Base-by-base conservation (phyloP, 306 rosid species). In the Fragaria vesca region DNA sequence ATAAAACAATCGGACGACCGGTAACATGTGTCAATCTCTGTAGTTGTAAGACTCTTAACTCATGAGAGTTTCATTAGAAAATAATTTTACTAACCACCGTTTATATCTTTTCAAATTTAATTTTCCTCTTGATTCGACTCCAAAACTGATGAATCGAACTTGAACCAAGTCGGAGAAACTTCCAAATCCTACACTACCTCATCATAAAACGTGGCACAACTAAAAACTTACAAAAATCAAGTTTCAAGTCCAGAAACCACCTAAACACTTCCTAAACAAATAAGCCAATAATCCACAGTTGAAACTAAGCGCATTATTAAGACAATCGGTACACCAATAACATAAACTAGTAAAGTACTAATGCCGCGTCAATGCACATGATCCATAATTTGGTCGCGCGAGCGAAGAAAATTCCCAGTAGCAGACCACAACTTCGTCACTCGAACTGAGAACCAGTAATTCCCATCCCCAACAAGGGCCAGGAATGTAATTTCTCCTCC, bases 401-500 rank as follows among this genome's bases (percentile, higher is more conserved):
- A 34, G 76, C 13, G 52, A 38, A 12, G 26, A 21, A 26, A 73
- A 57, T 57, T 58, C 28, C 0, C 9, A 42, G 42, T 9, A 42
- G 43, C 43, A 16, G 78, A 17, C 71, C 17, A 40, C 26, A 26
- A 40, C 8, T 8, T 12, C 38, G 10, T 45, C 2, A 21, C 40
- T 4, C 2, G 1, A 30, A 17, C 5, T 0, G 5, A 2, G n/a
- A 34, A 18, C 3, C 2, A 1, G 72, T 4, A 63, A 66, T 6
- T 30, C 0, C 17, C 4, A 6, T 3, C 0, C 0, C 0, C 18
- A 16, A 9, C 8, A 65, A 58, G 80, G 87, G 57, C 9, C 40
- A 87, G 0, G 62, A 0, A 8, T 0, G 88, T 77, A 42, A 84
- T 79, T 81, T 54, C 0, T 0, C 1, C 2, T 38, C 78, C 76